Percentiles rank a stretch among this genome's conserved stretches.
Evolutionary conservation across 1,284 basidiomycete genomes (phyloP).

Genomic region (Porodaedalea pini): DNA sequence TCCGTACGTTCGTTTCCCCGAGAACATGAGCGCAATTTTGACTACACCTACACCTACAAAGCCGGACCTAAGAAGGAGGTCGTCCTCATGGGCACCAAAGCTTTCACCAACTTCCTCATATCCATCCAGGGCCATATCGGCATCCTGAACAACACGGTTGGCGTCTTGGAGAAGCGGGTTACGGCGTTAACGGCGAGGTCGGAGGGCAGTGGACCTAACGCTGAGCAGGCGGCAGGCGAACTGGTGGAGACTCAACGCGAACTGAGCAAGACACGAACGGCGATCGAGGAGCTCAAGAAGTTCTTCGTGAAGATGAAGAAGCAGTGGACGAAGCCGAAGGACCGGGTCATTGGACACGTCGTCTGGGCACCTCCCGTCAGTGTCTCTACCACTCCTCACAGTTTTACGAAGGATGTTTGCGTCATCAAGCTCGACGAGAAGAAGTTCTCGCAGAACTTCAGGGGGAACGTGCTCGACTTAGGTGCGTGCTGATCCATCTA

Average conservation of each 20-base stretch:
- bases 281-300: slow-evolving; percentile 21
- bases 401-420: slow-evolving; percentile 29
- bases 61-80: slow-evolving; percentile 35
- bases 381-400: slow-evolving; percentile 22
- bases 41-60: slow-evolving; percentile 27
- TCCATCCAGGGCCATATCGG: slow-evolving; percentile 34
- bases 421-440: slow-evolving; percentile 29
- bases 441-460: slow-evolving; percentile 28
- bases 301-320: slow-evolving; percentile 20
- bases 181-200: slow-evolving; percentile 12
- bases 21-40: slow-evolving; percentile 29
- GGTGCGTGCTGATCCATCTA: no score
- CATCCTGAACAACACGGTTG: slow-evolving; percentile 25
- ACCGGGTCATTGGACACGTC: slow-evolving; percentile 32
- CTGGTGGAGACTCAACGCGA: no score
- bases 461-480: no score
- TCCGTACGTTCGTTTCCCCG: slow-evolving; percentile 27
- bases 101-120: slow-evolving; percentile 31
- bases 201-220: no score
- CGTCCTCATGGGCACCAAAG: slow-evolving; percentile 33
- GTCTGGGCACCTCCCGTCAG: slow-evolving; percentile 30
- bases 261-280: no score
- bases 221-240: no score
- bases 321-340: slow-evolving; percentile 20
- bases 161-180: slow-evolving; percentile 23